Percentiles rank a stretch among this genome's conserved stretches.
Evolutionary conservation across 345 rosid species (phyloP).

Genomic region (Turritis glabra): DNA sequence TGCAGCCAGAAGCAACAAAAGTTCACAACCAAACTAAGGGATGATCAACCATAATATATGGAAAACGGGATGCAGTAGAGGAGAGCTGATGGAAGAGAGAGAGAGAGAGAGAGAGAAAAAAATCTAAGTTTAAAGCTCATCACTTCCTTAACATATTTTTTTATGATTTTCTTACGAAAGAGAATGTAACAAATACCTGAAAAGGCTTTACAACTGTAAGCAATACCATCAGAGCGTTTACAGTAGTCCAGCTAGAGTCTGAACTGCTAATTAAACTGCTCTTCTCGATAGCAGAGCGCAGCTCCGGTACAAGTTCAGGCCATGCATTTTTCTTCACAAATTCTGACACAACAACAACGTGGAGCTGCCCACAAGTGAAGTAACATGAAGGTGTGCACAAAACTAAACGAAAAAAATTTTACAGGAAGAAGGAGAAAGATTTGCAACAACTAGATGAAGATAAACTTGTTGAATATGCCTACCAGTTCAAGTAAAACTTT

Average conservation of each 20-base stretch:
- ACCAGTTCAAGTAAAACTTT: conserved; percentile 84
- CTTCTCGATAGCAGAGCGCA: conserved; percentile 60
- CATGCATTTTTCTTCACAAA: conserved; percentile 68
- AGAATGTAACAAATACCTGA: conserved; percentile 52
- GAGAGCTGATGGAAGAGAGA: conserved; percentile 5
- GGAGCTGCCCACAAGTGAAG: conserved; percentile 52
- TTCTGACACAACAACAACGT: conserved; percentile 56
- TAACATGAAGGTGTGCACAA: conserved; percentile 15
- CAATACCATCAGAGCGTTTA: conserved; percentile 63
- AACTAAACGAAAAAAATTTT: neutral
- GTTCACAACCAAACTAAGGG: neutral
- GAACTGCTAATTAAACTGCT: conserved; percentile 49
- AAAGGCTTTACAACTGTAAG: conserved; percentile 77
- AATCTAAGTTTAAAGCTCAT: neutral
- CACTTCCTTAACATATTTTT: neutral
- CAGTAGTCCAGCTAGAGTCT: conserved; percentile 52
- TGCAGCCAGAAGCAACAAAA: conserved; percentile 18
- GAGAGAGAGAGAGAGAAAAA: neutral
- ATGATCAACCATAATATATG: conserved; percentile 8
- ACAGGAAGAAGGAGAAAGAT: neutral
- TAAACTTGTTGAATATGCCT: conserved; percentile 14
- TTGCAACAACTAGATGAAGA: neutral
- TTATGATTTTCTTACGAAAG: neutral
- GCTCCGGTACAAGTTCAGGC: conserved; percentile 77
- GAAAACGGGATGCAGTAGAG: neutral